These are phyloP conservation scores for Suillus bovinus DNA, from an alignment of 768 basidiomycete species.

Conservation along the genomic window DNA sequence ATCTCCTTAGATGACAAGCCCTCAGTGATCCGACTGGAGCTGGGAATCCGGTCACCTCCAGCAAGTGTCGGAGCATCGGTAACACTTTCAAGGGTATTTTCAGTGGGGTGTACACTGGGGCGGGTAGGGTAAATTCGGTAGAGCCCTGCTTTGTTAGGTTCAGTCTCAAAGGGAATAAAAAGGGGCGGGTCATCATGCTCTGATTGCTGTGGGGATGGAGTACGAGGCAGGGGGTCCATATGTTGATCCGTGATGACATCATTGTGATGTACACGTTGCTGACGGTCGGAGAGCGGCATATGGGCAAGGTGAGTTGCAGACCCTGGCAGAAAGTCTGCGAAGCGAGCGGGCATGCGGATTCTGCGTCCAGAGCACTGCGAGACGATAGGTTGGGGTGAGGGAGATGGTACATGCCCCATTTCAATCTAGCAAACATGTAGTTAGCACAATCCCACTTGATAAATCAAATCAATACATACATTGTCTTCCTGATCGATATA, in stretches of 20 bases:
- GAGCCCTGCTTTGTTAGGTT: too few species aligned
- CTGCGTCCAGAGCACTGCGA: slow-evolving; percentile 8
- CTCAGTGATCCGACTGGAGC: too few species aligned
- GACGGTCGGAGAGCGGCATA: neutral
- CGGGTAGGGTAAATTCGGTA: too few species aligned
- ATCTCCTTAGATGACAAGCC: too few species aligned
- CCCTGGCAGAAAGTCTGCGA: slow-evolving; percentile 10
- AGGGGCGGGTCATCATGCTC: too few species aligned
- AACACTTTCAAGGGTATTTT: too few species aligned
- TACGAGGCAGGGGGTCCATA: neutral
- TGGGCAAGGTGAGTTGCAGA: neutral
- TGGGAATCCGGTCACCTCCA: too few species aligned
- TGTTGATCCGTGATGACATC: neutral
- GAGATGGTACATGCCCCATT: neutral
- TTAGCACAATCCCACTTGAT: neutral
- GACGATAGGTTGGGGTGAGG: neutral
- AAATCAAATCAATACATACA: neutral
- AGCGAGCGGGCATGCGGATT: slow-evolving; percentile 8
- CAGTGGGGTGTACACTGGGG: too few species aligned
- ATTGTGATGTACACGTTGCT: neutral
- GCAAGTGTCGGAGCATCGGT: too few species aligned
- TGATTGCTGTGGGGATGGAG: neutral
- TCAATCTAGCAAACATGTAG: neutral
- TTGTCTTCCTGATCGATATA: neutral
- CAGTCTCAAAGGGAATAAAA: too few species aligned